Evolutionary conservation across 2,329 filamentous ascomycete species (phyloP), one percentile per base, ranked within the genome.

Genomic region (Chalaropsis ovoidea): DNA sequence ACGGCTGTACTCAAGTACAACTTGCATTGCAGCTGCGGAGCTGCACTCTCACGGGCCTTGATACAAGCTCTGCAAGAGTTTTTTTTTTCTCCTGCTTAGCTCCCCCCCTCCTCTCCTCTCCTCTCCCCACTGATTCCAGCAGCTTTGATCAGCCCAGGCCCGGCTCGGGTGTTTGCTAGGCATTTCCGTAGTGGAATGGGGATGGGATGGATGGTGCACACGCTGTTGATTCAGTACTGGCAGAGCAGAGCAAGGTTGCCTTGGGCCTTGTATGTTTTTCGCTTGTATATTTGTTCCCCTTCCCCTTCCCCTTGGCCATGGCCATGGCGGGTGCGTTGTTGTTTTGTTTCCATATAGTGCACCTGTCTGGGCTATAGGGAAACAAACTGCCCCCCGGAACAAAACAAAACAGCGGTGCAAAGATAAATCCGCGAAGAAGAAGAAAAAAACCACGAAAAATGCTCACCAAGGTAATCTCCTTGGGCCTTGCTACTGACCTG

Each of bases 291-390:
- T 39, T 39, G 35, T 39, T 39, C 35, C 8, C 35, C 35, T 39
- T 39, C 35, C 35, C 35, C 35, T 58, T n/a, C 5, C 4, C 35
- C 35, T 58, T n/a, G 8, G 15, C 15, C 2, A 47, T 47, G 43
- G 43, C 43, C 13, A 47, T 17, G n/a, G n/a, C 31, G 35, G 35
- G 35, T 39, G 35, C 5, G 7, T 39, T 19, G 54, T 39, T 58
- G 54, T 58, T 58, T 58, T 58, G 54, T 58, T 58, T 58, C 54
- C 47, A 19, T 52, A 52, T 52, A 52, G 19, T 15, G 11, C 22
- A 27, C 31, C 6, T 35, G 15, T 13, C 54, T 35, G 24, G n/a
- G 54, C 8, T 58, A 39, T 58, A 58, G 54, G 19, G 47, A 52
- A 52, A 52, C 47, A 27, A 52, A 52, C 47, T 27, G 47, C 22